phyloP scores from a whole-genome alignment of 345 rosid genomes.

The Bruguiera parviflora region DNA sequence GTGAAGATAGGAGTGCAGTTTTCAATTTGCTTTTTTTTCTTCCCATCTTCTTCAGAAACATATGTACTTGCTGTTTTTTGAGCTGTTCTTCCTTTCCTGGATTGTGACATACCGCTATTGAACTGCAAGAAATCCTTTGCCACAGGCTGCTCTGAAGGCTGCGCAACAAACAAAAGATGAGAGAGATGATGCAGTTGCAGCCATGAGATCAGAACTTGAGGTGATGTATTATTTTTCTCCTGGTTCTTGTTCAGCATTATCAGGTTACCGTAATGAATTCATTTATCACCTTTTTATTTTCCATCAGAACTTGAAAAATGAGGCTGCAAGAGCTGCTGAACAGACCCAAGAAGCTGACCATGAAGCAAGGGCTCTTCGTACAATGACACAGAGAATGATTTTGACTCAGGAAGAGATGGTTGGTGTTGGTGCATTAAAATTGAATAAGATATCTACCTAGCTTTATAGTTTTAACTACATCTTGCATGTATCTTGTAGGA shows the following conservation, averaged over 20 bases:
- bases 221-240: conserved; percentile 40
- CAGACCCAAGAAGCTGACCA: conserved; percentile 82
- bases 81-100: not conserved
- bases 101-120: not conserved
- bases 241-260: conserved; percentile 18
- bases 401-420: conserved; percentile 95
- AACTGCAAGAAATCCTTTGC: conserved; percentile 19
- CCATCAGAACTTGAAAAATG: conserved; percentile 69
- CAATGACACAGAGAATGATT: conserved; percentile 93
- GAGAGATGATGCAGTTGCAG: conserved; percentile 67
- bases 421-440: conserved; percentile 44
- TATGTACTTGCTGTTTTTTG: not conserved
- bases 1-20: conserved; percentile 3
- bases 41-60: conserved; percentile 12
- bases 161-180: conserved; percentile 71
- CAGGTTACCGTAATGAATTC: conserved; percentile 15
- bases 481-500: conserved; percentile 42
- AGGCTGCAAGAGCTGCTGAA: conserved; percentile 53
- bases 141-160: conserved; percentile 89
- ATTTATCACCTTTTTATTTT: conserved; percentile 15
- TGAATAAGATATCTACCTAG: conserved; percentile 12
- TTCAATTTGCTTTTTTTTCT: not conserved
- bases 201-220: conserved; percentile 77
- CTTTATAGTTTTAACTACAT: conserved; percentile 4
- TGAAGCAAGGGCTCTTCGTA: conserved; percentile 76